Evolutionary conservation across 257 asterid genomes (phyloP), one percentile per base, ranked within the genome.

Genomic region (Lycium barbarum): DNA sequence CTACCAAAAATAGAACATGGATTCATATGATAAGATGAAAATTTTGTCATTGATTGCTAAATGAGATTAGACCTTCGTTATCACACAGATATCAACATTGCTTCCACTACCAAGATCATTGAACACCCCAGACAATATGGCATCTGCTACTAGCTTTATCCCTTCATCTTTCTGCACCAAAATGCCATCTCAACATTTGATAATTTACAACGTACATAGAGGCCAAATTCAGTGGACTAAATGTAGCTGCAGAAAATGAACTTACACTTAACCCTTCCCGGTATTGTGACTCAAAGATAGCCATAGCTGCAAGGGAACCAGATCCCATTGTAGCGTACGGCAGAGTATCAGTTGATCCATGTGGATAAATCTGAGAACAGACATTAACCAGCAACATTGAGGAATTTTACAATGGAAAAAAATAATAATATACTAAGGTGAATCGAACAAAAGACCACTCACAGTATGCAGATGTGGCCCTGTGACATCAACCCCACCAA

Each of bases 281-380:
- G 85, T 96, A 96, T 86, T 93, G 91, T 1, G 98, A 93, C 88
- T 94, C 99, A 83, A 96, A 96, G 26, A 96, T 86, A 10, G 98
- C 88, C 98, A 96, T 96, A 82, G 99, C 99, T 88, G 99, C 98
- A 81, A 96, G 97, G 62, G 98, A 96, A 81, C 99, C 98, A 88
- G 99, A 96, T 36, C 99, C 99, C 98, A 96, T 96, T 57, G 99
- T 96, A 82, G 99, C 98, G 89, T 88, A 96, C 17, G 99, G 99
- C 65, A 96, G 92, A 20, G 98, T 94, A 83, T 96, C 99, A 6
- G 98, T 96, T 65, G 99, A 96, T 86, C 99, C 99, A 88, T 96
- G 99, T 8, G 99, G 99, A 89, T 96, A 96, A 78, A 96, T 96
- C 99, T 96, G 88, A 47, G 85, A 11, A 85, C 18, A 62, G 54